phyloP scores from a whole-genome alignment of 2,329 filamentous ascomycete genomes.

The Falciphora oryzae region DNA sequence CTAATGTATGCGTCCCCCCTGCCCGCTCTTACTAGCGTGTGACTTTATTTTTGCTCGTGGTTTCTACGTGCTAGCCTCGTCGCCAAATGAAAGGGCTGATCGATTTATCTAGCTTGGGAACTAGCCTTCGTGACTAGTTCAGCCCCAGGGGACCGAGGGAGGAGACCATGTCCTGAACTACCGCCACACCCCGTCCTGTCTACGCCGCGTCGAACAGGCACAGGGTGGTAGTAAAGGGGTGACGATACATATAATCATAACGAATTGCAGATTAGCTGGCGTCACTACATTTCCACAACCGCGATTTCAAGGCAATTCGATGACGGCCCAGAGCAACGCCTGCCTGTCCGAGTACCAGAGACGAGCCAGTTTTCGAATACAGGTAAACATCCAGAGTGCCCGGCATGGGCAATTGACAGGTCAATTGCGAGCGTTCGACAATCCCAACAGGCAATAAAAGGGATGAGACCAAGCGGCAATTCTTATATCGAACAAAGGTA shows the following conservation, averaged over 20 bases:
- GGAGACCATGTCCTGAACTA: background rate
- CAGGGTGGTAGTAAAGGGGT: too few relatives aligned
- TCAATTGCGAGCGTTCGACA: too few relatives aligned
- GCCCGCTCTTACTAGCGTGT: background rate
- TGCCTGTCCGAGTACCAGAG: too few relatives aligned
- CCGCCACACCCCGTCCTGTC: too few relatives aligned
- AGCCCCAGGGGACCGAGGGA: background rate
- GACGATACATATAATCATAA: too few relatives aligned
- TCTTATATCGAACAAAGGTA: conserved; percentile 41
- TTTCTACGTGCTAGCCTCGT: background rate
- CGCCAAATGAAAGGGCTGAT: background rate
- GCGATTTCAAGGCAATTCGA: background rate
- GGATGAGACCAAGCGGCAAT: conserved; percentile 18
- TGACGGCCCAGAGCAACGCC: background rate
- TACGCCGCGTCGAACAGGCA: too few relatives aligned
- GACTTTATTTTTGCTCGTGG: background rate
- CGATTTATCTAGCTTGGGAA: background rate
- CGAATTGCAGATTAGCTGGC: too few relatives aligned
- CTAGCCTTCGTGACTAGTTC: background rate
- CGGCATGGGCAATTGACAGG: too few relatives aligned
- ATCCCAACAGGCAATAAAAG: background rate
- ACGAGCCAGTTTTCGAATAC: too few relatives aligned
- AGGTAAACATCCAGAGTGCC: too few relatives aligned
- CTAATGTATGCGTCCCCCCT: background rate
- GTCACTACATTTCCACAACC: background rate